A percentile compares a stretch with the other conserved stretches of the same genome.
phyloP scores from a whole-genome alignment of 2,329 filamentous ascomycete genomes.

The Monosporascus sp. region DNA sequence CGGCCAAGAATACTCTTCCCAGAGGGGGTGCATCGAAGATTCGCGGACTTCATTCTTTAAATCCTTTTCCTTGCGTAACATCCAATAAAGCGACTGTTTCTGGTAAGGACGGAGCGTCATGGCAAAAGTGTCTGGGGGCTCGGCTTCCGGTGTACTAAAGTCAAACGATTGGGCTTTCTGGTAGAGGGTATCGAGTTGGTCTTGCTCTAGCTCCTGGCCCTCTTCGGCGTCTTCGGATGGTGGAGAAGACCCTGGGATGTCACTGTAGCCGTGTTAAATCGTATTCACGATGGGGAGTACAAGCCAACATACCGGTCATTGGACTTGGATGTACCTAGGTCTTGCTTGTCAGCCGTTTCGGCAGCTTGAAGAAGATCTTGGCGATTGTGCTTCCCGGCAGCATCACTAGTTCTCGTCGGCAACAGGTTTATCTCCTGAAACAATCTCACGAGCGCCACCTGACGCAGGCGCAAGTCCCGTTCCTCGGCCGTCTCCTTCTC shows the following conservation, averaged over 20 bases:
- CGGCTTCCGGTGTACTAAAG: slow-evolving; percentile 81
- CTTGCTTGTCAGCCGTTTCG: slow-evolving; percentile 76
- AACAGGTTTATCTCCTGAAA: slow-evolving; percentile 84
- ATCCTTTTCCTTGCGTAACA: slow-evolving; percentile 88
- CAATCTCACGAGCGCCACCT: slow-evolving; percentile 81
- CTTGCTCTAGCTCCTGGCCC: slow-evolving; percentile 86
- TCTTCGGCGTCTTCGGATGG: slow-evolving; percentile 68
- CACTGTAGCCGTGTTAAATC: slow-evolving; percentile 8
- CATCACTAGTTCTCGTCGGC: slow-evolving; percentile 68
- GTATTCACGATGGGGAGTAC: background rate
- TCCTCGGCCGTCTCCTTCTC: slow-evolving; percentile 83
- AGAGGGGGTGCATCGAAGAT: slow-evolving; percentile 88
- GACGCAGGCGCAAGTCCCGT: slow-evolving; percentile 73
- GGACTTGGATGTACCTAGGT: slow-evolving; percentile 44
- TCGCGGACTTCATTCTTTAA: slow-evolving; percentile 62
- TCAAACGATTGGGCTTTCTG: slow-evolving; percentile 96
- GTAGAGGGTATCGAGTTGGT: slow-evolving; percentile 90
- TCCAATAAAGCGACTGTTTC: slow-evolving; percentile 93
- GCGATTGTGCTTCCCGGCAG: slow-evolving; percentile 72
- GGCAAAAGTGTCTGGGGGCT: slow-evolving; percentile 75
- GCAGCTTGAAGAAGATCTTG: slow-evolving; percentile 81
- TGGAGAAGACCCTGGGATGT: slow-evolving; percentile 43
- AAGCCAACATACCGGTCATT: slow-evolving; percentile 11
- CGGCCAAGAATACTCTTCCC: slow-evolving; percentile 95
- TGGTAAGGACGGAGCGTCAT: slow-evolving; percentile 88